Conservation (phyloP, 306 rosid genomes). For the Quercus aquifolioides region DNA sequence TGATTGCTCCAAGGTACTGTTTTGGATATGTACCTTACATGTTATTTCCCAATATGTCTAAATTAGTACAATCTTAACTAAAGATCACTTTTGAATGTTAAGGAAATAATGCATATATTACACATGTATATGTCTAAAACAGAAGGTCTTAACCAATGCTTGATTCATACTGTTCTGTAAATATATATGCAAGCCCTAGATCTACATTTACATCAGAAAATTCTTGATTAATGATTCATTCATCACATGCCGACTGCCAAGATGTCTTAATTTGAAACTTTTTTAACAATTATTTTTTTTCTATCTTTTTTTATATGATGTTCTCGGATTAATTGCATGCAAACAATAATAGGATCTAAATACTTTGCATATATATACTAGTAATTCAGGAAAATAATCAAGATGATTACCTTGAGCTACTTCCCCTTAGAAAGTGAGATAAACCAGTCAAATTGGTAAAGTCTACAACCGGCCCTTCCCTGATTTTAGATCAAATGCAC, state of each 20-base stretch:
- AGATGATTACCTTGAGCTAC: constrained; percentile 10
- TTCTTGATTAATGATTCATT: not conserved
- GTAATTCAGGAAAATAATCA: not conserved
- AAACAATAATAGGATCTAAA: not conserved
- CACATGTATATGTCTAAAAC: too few relatives aligned
- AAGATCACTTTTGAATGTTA: not conserved
- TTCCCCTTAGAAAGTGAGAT: not conserved
- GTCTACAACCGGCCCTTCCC: constrained; percentile 3
- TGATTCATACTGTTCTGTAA: too few relatives aligned
- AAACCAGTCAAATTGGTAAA: not conserved
- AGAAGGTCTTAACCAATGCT: too few relatives aligned
- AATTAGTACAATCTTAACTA: not conserved
- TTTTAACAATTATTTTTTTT: not conserved
- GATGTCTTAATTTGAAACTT: not conserved
- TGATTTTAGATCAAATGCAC: not conserved
- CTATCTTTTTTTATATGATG: not conserved
- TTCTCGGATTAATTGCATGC: not conserved
- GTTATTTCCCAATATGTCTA: too few relatives aligned
- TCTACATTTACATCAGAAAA: too few relatives aligned
- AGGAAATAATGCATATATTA: too few relatives aligned
- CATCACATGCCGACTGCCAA: not conserved
- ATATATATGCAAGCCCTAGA: too few relatives aligned
- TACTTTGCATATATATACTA: not conserved
- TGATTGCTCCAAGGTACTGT: too few relatives aligned
- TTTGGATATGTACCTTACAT: too few relatives aligned